Evolutionary conservation across 139 green algal species (phyloP).

Genomic region (Coccomyxa sp.): DNA sequence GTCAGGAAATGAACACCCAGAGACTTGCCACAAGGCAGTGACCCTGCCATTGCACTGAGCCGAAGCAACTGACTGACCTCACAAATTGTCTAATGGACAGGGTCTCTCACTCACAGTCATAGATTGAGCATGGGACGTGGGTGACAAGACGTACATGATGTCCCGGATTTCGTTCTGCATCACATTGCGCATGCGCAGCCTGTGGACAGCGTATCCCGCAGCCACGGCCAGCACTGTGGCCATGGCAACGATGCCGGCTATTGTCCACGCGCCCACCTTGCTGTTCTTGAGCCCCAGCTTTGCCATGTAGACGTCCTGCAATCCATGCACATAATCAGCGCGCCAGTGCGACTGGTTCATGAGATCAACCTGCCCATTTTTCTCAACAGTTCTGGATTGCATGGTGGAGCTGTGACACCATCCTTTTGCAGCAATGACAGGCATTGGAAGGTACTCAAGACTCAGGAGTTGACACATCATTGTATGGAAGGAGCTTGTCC

Average conservation of each 20-base stretch:
- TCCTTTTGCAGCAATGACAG: neutral
- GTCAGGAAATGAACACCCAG: too few species aligned
- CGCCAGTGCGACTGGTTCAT: too few species aligned
- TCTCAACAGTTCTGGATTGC: too few species aligned
- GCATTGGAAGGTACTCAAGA: neutral
- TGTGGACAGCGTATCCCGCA: constrained; percentile 23
- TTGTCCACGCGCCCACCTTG: neutral
- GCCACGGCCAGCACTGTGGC: constrained; percentile 10
- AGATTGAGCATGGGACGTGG: neutral
- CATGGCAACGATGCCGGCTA: neutral
- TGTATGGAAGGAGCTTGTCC: neutral
- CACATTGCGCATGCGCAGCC: constrained; percentile 11
- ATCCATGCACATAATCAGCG: too few species aligned
- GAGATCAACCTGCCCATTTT: too few species aligned
- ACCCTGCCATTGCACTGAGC: too few species aligned
- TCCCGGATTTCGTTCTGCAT: constrained; percentile 31
- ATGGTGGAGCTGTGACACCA: too few species aligned
- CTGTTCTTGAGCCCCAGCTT: constrained; percentile 4
- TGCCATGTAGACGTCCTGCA: constrained; percentile 11
- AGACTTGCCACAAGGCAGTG: too few species aligned
- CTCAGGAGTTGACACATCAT: neutral
- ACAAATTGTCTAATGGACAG: neutral
- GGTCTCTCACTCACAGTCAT: neutral
- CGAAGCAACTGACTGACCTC: neutral
- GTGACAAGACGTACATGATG: constrained; percentile 20